A percentile compares a stretch with the other conserved stretches of the same genome.
phyloP scores from a whole-genome alignment of 2,329 filamentous ascomycete genomes.

The Hypoxylon sp. region DNA sequence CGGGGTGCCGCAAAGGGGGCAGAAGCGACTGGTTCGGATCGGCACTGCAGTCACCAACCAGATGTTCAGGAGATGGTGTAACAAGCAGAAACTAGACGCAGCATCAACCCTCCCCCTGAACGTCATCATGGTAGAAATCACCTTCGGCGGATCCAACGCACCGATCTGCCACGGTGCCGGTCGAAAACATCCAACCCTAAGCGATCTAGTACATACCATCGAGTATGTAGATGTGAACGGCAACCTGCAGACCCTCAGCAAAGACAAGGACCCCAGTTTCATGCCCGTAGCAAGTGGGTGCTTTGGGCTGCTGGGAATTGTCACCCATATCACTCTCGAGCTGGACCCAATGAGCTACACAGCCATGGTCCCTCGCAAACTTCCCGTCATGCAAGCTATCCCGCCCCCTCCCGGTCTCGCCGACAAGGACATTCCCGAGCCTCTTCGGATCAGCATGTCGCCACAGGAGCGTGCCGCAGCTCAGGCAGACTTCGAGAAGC shows the following conservation, averaged over 20 bases:
- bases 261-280: constrained; percentile 50
- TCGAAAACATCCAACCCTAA: constrained; percentile 57
- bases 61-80: constrained; percentile 59
- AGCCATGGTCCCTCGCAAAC: constrained; percentile 58
- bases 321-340: constrained; percentile 63
- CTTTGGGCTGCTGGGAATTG: constrained; percentile 62
- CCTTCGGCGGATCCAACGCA: constrained; percentile 60
- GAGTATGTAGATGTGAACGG: constrained; percentile 63
- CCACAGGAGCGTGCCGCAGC: constrained; percentile 24
- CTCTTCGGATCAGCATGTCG: constrained; percentile 48
- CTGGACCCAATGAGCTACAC: constrained; percentile 62
- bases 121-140: constrained; percentile 63
- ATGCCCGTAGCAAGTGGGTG: constrained; percentile 59
- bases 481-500: constrained; percentile 48
- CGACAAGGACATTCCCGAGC: constrained; percentile 55
- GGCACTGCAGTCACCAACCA: constrained; percentile 61
- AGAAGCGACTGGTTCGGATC: constrained; percentile 54
- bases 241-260: constrained; percentile 54
- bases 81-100: constrained; percentile 54
- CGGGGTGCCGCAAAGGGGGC: constrained; percentile 47
- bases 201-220: constrained; percentile 60
- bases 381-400: constrained; percentile 57
- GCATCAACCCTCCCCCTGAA: constrained; percentile 58
- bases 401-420: constrained; percentile 52
- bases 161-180: constrained; percentile 63